Evolutionary conservation across 2,329 filamentous ascomycete species (phyloP), one percentile per base, ranked within the genome.

Genomic region (Fusarium subglutinans): DNA sequence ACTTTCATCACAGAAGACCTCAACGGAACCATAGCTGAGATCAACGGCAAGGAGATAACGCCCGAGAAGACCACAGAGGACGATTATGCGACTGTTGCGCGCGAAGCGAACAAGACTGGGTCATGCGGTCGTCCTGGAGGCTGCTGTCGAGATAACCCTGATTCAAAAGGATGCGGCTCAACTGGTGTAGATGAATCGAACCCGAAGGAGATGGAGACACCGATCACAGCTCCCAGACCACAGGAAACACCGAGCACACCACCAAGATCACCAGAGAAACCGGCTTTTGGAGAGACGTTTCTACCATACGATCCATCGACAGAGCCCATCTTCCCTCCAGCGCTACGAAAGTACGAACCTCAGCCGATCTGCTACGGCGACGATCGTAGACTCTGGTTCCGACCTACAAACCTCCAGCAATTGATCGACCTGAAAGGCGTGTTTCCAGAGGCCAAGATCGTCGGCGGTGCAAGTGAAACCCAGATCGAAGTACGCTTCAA

Each of bases 401-500:
- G 58, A 18, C 58, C 58, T 0, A 37, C 37, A n/a, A 61, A 14
- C 4, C n/a, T 61, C 1, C 37, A 61, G 1, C 58, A 61, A 3
- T 13, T 61, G 5, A 56, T 56, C 1, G 37, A 56, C 1, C 8
- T 61, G 6, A 61, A 61, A 8, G 37, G 28, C 4, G 37, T 56
- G 3, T 61, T 8, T 12, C 48, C 37, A 11, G 58, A 61, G 3
- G 37, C 58, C 2, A 61, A 61, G 7, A n/a, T 56, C 7, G 58
- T 56, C 0, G 58, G 58, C 1, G 58, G 58, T 3, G 58, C 58
- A 3, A 61, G 58, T 20, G 58, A 61, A 7, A 61, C 58, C 11
- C 58, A 61, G 28, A 61, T 61, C 15, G 58, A 61, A 8, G 58
- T 61, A 11, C 58, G 58, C 13, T 61, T 61, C 18, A 61, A 61